Conservation (phyloP, 148 eudicot species). For the Persicaria maculosa region DNA sequence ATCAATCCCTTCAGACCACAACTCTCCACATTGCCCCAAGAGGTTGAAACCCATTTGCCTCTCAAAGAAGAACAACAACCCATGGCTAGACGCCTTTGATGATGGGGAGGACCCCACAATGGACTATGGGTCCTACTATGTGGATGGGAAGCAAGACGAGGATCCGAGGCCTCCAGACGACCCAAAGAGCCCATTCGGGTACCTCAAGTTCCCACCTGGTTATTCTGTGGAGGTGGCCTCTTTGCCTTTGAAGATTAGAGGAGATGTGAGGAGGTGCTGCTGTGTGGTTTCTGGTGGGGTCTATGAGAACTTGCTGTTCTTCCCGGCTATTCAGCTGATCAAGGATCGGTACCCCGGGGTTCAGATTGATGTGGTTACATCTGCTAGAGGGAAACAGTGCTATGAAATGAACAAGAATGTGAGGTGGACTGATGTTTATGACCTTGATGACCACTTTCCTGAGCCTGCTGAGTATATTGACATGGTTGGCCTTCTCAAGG, state of each 20-base stretch:
- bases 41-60: constrained; percentile 20
- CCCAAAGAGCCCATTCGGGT: constrained; percentile 70
- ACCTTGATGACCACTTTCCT: constrained; percentile 63
- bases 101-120: constrained; percentile 61
- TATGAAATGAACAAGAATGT: constrained; percentile 91
- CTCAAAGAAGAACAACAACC: constrained; percentile 63
- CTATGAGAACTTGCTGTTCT: constrained; percentile 79
- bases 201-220: constrained; percentile 76
- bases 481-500: constrained; percentile 80
- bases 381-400: constrained; percentile 71
- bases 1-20: constrained; percentile 22
- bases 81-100: constrained; percentile 78
- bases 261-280: constrained; percentile 87
- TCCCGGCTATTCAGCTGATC: constrained; percentile 74
- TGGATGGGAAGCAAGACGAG: constrained; percentile 81
- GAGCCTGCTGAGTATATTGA: constrained; percentile 75
- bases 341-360: constrained; percentile 90
- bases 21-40: constrained; percentile 14
- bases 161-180: constrained; percentile 70
- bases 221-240: constrained; percentile 74
- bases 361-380: constrained; percentile 58
- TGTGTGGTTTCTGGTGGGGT: constrained; percentile 82
- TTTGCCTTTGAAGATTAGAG: constrained; percentile 60
- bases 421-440: constrained; percentile 77
- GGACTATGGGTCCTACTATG: constrained; percentile 51